Evolutionary conservation across 75 land plant species (phyloP).

Genomic region (Sequoiadendron giganteum): DNA sequence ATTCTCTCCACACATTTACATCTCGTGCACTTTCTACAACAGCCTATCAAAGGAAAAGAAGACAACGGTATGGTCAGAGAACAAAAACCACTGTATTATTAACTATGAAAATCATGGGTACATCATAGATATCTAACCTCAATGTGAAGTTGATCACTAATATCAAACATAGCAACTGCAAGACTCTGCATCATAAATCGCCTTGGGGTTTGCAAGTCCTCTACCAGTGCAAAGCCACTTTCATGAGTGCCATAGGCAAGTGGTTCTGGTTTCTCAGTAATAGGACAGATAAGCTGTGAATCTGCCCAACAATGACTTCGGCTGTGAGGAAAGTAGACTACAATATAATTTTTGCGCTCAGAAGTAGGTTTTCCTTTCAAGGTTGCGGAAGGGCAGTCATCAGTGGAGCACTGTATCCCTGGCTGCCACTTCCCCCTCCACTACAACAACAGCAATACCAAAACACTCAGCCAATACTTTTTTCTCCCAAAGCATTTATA

Average conservation of each 20-base stretch:
- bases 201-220: conserved; percentile 61
- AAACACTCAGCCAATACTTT: neutral
- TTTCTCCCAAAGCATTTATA: neutral
- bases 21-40: conserved; percentile 66
- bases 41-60: conserved; percentile 44
- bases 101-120: neutral
- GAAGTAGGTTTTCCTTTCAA: conserved; percentile 81
- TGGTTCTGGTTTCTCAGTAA: conserved; percentile 77
- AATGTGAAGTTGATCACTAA: conserved; percentile 72
- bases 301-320: conserved; percentile 84
- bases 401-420: conserved; percentile 73
- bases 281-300: conserved; percentile 53
- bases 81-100: neutral
- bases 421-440: conserved; percentile 97
- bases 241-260: conserved; percentile 65
- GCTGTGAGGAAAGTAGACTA: conserved; percentile 68
- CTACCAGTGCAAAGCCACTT: conserved; percentile 58
- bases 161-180: conserved; percentile 71
- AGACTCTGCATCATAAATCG: conserved; percentile 70
- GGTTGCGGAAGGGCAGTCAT: conserved; percentile 77
- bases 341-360: conserved; percentile 66
- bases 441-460: conserved; percentile 37
- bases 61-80: neutral
- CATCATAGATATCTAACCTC: conserved; percentile 41
- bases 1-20: conserved; percentile 76